Evolutionary conservation across 1,284 basidiomycete genomes (phyloP).

Genomic region (Boletus smithii): DNA sequence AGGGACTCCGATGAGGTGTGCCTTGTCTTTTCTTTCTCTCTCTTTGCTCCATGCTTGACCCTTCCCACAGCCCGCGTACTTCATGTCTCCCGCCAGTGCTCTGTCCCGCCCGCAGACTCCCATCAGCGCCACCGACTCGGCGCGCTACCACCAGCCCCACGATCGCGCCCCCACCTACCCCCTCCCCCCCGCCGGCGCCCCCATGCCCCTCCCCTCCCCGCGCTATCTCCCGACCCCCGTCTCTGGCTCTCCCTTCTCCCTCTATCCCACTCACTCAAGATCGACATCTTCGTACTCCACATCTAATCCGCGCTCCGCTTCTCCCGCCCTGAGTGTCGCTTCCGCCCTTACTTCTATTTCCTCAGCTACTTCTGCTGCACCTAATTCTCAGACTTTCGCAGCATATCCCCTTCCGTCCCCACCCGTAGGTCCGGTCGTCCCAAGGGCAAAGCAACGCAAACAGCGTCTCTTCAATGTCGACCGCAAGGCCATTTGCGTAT

Average conservation of each 20-base stretch:
- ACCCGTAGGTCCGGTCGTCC: conserved; percentile 26
- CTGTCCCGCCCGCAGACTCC: conserved; percentile 46
- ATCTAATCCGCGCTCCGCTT: conserved; percentile 52
- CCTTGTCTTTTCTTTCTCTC: background rate
- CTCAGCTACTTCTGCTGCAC: conserved; percentile 36
- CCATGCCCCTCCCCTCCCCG: conserved; percentile 29
- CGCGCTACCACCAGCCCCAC: conserved; percentile 26
- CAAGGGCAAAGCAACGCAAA: conserved; percentile 59
- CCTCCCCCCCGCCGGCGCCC: conserved; percentile 14
- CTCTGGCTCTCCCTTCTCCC: conserved; percentile 32
- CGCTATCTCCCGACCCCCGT: conserved; percentile 34
- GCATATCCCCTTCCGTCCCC: conserved; percentile 31
- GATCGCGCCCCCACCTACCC: conserved; percentile 24
- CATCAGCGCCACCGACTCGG: conserved; percentile 29
- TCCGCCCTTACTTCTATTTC: conserved; percentile 53
- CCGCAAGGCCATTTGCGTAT: conserved; percentile 74
- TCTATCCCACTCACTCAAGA: conserved; percentile 42
- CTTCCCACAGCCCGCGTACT: conserved; percentile 28
- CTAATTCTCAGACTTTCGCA: conserved; percentile 35
- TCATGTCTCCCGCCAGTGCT: conserved; percentile 31
- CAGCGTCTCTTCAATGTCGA: conserved; percentile 71
- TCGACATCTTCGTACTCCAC: conserved; percentile 44
- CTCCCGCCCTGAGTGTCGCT: conserved; percentile 56
- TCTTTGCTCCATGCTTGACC: conserved; percentile 8
- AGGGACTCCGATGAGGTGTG: conserved; percentile 37